Conservation (phyloP, 495 filamentous ascomycete genomes). For the Hypoxylon trugodes region DNA sequence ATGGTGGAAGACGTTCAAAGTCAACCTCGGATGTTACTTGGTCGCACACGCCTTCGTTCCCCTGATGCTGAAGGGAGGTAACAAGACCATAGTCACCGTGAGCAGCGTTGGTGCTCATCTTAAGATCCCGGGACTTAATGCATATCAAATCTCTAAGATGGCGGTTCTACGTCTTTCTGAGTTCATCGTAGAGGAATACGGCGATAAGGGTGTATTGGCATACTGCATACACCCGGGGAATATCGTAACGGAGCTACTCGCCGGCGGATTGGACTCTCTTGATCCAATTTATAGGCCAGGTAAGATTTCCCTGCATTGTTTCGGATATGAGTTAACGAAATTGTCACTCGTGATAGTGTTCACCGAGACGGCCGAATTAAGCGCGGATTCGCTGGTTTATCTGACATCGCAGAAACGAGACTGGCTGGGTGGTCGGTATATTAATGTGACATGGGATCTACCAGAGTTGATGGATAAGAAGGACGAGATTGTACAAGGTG, state of each 20-base stretch:
- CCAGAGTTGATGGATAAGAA: constrained; percentile 52
- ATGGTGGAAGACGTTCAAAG: constrained; percentile 56
- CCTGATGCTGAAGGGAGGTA: constrained; percentile 50
- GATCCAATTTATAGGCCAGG: constrained; percentile 24
- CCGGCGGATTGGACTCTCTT: constrained; percentile 10
- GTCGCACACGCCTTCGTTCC: constrained; percentile 53
- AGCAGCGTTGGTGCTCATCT: constrained; percentile 53
- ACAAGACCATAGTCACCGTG: constrained; percentile 59
- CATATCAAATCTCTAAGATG: constrained; percentile 58
- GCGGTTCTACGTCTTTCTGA: constrained; percentile 61
- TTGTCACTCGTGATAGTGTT: constrained; percentile 39
- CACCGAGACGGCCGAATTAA: constrained; percentile 53
- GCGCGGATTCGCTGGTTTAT: constrained; percentile 59
- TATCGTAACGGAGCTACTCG: constrained; percentile 55
- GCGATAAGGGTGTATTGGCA: constrained; percentile 54
- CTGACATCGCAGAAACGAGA: constrained; percentile 55
- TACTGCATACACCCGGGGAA: constrained; percentile 62
- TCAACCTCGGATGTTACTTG: constrained; percentile 61
- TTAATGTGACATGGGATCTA: constrained; percentile 59
- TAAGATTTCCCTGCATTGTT: constrained; percentile 14
- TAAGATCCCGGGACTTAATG: constrained; percentile 40
- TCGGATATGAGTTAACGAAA: not conserved
- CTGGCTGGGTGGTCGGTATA: constrained; percentile 63
- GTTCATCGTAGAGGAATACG: constrained; percentile 55
- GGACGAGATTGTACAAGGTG: constrained; percentile 56